Evolutionary conservation across 73 alveolate species (phyloP).

Genomic region (Diophrys sp.): DNA sequence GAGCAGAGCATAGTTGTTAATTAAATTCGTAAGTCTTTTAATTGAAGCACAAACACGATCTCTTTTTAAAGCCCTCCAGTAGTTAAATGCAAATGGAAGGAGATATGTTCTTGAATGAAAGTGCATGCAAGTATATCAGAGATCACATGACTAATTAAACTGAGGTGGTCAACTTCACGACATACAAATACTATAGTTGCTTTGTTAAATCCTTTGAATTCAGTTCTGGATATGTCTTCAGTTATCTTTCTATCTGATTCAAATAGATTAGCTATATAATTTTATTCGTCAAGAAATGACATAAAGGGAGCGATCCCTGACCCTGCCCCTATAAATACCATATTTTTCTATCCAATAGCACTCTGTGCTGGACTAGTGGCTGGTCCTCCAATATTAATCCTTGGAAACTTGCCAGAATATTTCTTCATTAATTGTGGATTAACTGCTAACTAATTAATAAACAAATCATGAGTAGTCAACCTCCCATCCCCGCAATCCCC

Average conservation of each 20-base stretch:
- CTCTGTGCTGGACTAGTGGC: constrained; percentile 28
- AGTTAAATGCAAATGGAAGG: neutral
- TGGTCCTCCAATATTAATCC: constrained; percentile 8
- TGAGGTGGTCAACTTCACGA: neutral
- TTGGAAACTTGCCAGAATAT: constrained; percentile 4
- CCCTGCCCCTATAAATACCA: constrained; percentile 25
- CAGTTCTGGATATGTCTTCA: too few species aligned
- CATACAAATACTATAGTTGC: neutral
- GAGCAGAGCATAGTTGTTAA: too few species aligned
- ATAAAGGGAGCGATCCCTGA: constrained; percentile 28
- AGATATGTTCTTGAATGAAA: neutral
- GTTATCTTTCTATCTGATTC: too few species aligned
- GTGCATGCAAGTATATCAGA: neutral
- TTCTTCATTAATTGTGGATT: neutral
- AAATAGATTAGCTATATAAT: neutral
- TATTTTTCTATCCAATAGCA: constrained; percentile 7
- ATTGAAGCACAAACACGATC: too few species aligned
- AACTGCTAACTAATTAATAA: neutral
- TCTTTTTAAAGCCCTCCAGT: too few species aligned
- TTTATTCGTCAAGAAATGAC: constrained; percentile 13
- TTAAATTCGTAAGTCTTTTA: too few species aligned
- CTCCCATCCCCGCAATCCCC: neutral
- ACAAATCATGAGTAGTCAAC: neutral
- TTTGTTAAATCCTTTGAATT: neutral
- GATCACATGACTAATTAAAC: neutral